Evolutionary conservation across 352 stramenopile species (phyloP), one percentile per base, ranked within the genome.

Genomic region (Phytophthora crassamura): DNA sequence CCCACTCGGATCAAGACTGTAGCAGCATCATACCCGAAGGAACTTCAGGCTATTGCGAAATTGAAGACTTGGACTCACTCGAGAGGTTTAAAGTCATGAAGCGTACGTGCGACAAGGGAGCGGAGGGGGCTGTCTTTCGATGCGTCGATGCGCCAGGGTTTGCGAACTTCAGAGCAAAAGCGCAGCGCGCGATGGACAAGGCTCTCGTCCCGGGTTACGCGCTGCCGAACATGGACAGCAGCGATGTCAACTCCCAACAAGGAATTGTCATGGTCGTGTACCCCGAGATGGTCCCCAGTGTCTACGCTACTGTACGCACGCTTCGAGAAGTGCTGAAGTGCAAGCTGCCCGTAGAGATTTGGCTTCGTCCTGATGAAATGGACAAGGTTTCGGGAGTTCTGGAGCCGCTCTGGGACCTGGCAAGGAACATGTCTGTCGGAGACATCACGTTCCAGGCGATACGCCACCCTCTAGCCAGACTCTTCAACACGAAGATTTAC

Each of bases 251-350:
- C 3, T 36, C 34, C 18, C 34, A 16, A 16, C 49, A 63, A 25
- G 80, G 76, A 25, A 80, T 89, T 41, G 52, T 80, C 53, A 82
- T 89, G 59, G 74, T 85, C 8, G 69, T 80, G 7, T 85, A 89
- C 38, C 80, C 75, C 5, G 79, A 79, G 36, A 34, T 82, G 32
- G 58, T 88, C 14, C 59, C 74, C 4, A 75, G 75, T 52, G 49
- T 35, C 9, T 70, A 66, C 48, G 62, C 62, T 22, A 70, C 62
- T 18, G 57, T 70, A 47, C 45, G 62, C 43, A 15, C 76, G 69
- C 52, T 77, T 70, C 46, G 66, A 35, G 20, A 81, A 1, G 51
- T 58, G 5, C 43, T 77, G 18, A 49, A 56, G n/a, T 89, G 75
- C 51, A 33, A 25, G 10, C 38, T 89, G 32, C 80, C 78, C 7